phyloP scores from a whole-genome alignment of 2,329 filamentous ascomycete genomes.

The Boeremia lycopersici region DNA sequence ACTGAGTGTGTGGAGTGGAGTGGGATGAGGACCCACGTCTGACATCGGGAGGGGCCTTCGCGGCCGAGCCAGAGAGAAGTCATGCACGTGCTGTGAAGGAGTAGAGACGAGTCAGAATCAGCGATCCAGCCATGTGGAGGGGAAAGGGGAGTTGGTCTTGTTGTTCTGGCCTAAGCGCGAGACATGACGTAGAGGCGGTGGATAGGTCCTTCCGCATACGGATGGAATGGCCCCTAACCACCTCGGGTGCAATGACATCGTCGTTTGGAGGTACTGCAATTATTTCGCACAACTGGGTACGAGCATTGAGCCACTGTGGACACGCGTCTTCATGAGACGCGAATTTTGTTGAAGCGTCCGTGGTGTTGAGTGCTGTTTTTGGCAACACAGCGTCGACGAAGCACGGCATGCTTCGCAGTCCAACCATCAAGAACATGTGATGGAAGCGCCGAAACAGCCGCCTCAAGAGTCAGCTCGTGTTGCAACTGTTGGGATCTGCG shows the following conservation, averaged over 20 bases:
- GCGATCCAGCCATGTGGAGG: neutral
- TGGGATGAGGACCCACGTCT: conserved; percentile 9
- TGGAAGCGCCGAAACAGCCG: conserved; percentile 24
- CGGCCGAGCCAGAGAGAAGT: neutral
- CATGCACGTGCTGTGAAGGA: conserved; percentile 1
- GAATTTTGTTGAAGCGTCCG: neutral
- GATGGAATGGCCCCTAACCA: conserved; percentile 2
- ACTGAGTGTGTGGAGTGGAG: conserved; percentile 4
- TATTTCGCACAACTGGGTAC: neutral
- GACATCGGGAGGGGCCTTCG: conserved; percentile 11
- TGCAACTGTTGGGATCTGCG: conserved; percentile 33
- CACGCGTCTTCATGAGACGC: neutral
- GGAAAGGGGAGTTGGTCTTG: neutral
- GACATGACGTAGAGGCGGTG: conserved; percentile 7
- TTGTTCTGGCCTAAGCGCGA: conserved; percentile 2
- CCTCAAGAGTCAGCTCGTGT: conserved; percentile 17
- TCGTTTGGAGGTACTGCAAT: neutral
- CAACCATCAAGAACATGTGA: conserved; percentile 23
- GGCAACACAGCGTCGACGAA: conserved; percentile 1
- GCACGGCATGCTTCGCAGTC: conserved; percentile 9
- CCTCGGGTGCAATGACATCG: conserved; percentile 7
- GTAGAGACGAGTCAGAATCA: neutral
- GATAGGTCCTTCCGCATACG: conserved; percentile 8
- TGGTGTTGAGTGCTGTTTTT: conserved; percentile 13
- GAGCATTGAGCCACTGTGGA: neutral